Evolutionary conservation across 1,284 basidiomycete genomes (phyloP).

Genomic region (Puccinia coronata): DNA sequence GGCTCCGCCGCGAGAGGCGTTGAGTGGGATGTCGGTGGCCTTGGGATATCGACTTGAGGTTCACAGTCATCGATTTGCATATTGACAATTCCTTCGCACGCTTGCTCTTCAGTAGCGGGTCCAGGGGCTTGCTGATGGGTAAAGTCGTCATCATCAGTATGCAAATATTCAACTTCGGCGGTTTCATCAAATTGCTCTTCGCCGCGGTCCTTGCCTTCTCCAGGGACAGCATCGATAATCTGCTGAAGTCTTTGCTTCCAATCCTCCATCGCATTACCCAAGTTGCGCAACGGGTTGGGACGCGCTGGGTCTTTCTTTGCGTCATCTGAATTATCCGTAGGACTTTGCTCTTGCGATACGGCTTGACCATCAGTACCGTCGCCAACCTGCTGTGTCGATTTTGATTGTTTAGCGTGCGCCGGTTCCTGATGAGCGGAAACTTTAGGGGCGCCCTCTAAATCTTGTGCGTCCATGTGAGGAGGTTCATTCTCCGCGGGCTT

Average conservation of each 20-base stretch:
- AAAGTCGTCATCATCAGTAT: slow-evolving; percentile 15
- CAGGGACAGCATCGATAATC: slow-evolving; percentile 27
- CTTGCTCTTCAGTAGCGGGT: slow-evolving; percentile 46
- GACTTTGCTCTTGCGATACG: neutral
- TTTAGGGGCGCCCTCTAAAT: neutral
- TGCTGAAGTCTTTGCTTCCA: slow-evolving; percentile 44
- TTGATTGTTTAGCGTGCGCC: neutral
- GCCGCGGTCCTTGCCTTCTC: slow-evolving; percentile 2
- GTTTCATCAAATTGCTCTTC: slow-evolving; percentile 37
- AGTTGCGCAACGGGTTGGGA: slow-evolving; percentile 31
- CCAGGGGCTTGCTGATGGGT: slow-evolving; percentile 36
- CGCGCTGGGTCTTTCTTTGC: neutral
- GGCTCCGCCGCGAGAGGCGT: slow-evolving; percentile 53
- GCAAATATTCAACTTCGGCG: slow-evolving; percentile 40
- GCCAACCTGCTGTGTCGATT: slow-evolving; percentile 6
- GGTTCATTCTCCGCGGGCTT: neutral
- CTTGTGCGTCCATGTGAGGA: slow-evolving; percentile 3
- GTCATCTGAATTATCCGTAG: neutral
- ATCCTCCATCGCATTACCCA: slow-evolving; percentile 40
- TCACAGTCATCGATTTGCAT: slow-evolving; percentile 33
- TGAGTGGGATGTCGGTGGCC: slow-evolving; percentile 56
- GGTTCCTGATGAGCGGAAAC: neutral
- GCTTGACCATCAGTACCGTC: slow-evolving; percentile 20
- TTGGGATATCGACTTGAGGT: slow-evolving; percentile 29
- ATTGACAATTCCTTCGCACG: slow-evolving; percentile 31